These are phyloP conservation scores for Talaromyces sp. DNA, from an alignment of 2,329 filamentous ascomycete genomes.

Conservation along the genomic window DNA sequence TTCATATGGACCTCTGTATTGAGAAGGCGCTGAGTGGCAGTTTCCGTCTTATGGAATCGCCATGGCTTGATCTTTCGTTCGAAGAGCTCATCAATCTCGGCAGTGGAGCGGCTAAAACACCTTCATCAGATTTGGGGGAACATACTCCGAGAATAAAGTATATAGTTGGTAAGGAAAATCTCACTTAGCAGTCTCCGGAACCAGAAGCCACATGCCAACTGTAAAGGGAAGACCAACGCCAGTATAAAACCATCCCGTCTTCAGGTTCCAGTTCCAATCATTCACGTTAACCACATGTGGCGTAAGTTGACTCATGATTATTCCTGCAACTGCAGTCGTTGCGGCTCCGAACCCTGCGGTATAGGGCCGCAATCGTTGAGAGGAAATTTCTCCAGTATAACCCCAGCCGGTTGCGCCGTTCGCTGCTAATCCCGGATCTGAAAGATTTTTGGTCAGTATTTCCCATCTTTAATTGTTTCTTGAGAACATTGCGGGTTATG, in stretches of 20 bases:
- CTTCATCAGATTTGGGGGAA: background rate
- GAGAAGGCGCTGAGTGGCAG: conserved; percentile 17
- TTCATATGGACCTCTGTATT: background rate
- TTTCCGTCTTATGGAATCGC: conserved; percentile 24
- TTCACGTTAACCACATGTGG: background rate
- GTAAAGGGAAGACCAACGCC: background rate
- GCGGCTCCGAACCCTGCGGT: background rate
- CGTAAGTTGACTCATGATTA: conserved; percentile 21
- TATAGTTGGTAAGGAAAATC: background rate
- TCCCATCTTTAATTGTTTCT: background rate
- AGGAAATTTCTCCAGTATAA: conserved; percentile 39
- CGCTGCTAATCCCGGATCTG: conserved; percentile 25
- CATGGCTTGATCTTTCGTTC: conserved; percentile 30
- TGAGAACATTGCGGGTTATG: background rate
- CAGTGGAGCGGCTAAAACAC: background rate
- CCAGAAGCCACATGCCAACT: background rate
- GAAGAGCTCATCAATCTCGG: conserved; percentile 33
- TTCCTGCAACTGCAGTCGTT: background rate
- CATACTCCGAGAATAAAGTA: background rate
- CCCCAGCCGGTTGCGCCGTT: conserved; percentile 33
- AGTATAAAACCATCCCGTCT: background rate
- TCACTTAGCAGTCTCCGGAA: background rate
- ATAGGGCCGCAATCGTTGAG: conserved; percentile 29
- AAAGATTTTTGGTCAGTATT: background rate
- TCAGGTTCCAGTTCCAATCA: background rate